Evolutionary conservation across 2,329 filamentous ascomycete species (phyloP).

Genomic region (Coniochaeta sp.): DNA sequence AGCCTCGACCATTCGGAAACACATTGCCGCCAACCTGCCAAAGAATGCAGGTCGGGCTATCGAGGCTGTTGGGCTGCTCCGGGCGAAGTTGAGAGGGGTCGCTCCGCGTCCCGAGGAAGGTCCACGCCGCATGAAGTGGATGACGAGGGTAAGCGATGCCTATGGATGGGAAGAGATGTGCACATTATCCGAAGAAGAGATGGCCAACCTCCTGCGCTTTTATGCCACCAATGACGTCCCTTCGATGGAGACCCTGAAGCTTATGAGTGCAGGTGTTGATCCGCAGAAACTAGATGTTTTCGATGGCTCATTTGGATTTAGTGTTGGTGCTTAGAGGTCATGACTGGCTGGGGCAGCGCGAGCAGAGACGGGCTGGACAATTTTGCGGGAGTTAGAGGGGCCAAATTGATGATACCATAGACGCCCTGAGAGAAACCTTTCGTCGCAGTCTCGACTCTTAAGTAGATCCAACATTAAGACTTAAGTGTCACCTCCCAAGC

Average conservation of each 20-base stretch:
- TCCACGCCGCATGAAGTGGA: conserved; percentile 90
- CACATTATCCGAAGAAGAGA: conserved; percentile 72
- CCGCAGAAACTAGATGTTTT: conserved; percentile 44
- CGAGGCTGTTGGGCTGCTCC: conserved; percentile 70
- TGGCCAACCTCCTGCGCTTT: conserved; percentile 73
- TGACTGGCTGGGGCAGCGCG: neutral
- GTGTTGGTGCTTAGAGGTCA: conserved; percentile 31
- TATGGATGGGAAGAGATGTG: conserved; percentile 83
- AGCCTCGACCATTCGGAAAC: conserved; percentile 75
- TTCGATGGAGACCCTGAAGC: conserved; percentile 43
- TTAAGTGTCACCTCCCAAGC: neutral
- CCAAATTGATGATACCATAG: conserved; percentile 1
- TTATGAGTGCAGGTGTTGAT: conserved; percentile 39
- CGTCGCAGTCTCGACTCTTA: neutral
- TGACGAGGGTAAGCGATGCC: conserved; percentile 82
- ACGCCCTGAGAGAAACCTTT: neutral
- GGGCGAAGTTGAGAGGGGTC: conserved; percentile 69
- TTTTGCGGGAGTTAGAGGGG: neutral
- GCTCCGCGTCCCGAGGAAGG: conserved; percentile 68
- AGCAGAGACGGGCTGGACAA: neutral
- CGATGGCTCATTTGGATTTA: conserved; percentile 53
- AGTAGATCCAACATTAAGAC: too few relatives aligned
- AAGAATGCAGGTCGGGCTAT: conserved; percentile 78
- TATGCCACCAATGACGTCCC: conserved; percentile 55
- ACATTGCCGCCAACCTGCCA: conserved; percentile 72